Percentiles rank a stretch among this genome's conserved stretches.
Conservation (phyloP, 202 grass and related monocot species). For the Zizania palustris region DNA sequence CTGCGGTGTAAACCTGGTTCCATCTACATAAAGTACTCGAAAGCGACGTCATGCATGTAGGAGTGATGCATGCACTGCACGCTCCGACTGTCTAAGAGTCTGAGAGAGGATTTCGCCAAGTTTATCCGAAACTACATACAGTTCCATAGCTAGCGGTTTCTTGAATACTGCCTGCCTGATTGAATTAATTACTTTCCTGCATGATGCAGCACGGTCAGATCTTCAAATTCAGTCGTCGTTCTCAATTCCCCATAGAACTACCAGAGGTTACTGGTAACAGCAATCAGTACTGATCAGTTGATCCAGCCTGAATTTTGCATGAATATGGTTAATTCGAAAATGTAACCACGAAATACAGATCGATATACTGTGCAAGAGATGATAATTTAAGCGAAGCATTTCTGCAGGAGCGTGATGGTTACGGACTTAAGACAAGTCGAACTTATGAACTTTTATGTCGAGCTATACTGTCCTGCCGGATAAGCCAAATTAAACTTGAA, state of each 20-base stretch:
- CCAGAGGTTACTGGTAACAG: neutral
- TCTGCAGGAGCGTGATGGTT: neutral
- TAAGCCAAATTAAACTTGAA: neutral
- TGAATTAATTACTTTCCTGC: neutral
- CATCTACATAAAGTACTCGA: conserved; percentile 28
- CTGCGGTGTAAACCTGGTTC: neutral
- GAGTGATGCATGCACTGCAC: neutral
- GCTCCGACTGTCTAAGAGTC: no score
- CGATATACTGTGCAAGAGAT: neutral
- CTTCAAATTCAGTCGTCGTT: neutral
- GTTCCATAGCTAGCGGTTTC: neutral
- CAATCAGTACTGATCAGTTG: neutral
- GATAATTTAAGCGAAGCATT: neutral
- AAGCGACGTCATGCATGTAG: neutral
- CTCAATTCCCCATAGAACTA: neutral
- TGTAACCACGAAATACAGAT: neutral
- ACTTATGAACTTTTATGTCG: neutral
- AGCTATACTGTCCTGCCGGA: neutral
- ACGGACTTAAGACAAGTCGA: neutral
- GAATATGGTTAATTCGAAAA: neutral
- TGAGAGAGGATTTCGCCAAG: no score
- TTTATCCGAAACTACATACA: neutral
- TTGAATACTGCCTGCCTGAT: neutral
- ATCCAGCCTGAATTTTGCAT: neutral
- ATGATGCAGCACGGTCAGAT: neutral